Conservation (phyloP, 2,329 filamentous ascomycete species). For the Blastomyces emzantsi region DNA sequence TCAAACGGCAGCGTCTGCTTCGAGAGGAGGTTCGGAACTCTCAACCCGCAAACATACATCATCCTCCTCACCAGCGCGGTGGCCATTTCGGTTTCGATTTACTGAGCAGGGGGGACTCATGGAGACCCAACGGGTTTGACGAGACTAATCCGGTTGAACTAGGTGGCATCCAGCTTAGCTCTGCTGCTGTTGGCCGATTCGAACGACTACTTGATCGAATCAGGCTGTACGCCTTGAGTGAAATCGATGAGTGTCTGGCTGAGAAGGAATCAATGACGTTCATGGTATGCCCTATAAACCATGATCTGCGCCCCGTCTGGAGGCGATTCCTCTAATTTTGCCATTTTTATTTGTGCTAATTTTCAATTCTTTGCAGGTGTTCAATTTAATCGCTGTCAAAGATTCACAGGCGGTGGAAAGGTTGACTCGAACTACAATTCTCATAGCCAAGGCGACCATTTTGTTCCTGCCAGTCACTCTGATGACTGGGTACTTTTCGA, state of each 20-base stretch:
- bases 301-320: not conserved
- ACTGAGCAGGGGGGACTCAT: conserved; percentile 8
- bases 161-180: conserved; percentile 36
- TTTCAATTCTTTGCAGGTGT: conserved; percentile 47
- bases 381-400: conserved; percentile 67
- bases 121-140: conserved; percentile 2
- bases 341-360: conserved; percentile 4
- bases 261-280: conserved; percentile 63
- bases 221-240: conserved; percentile 52
- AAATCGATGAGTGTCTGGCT: conserved; percentile 55
- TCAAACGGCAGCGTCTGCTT: conserved; percentile 42
- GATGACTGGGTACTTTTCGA: conserved; percentile 65
- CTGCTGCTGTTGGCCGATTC: conserved; percentile 49
- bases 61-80: conserved; percentile 5
- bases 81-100: conserved; percentile 1
- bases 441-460: conserved; percentile 66
- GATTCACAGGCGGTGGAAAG: conserved; percentile 64
- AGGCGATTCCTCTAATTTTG: not conserved
- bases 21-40: conserved; percentile 27
- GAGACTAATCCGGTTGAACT: conserved; percentile 18
- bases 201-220: conserved; percentile 53
- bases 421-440: conserved; percentile 60
- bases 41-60: conserved; percentile 15
- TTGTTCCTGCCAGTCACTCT: conserved; percentile 66
- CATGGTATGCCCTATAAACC: conserved; percentile 43